Base-by-base conservation (phyloP, 2,329 filamentous ascomycete species). In the Amphichorda felina region DNA sequence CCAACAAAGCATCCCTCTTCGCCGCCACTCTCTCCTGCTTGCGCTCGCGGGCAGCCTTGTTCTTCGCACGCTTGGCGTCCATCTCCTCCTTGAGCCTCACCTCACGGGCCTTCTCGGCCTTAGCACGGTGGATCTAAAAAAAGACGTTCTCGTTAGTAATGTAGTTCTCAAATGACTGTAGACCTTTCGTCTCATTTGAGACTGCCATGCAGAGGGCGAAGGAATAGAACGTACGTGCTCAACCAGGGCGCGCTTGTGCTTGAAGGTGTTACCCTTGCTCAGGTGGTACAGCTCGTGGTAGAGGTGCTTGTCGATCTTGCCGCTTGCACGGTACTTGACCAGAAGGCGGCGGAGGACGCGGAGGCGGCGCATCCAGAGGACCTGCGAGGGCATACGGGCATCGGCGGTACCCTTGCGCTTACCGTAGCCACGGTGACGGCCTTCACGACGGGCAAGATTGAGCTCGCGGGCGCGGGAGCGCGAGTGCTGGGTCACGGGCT, bases 211-310 rank as follows among this genome's bases (percentile, higher is more conserved):
- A n/a, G n/a, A n/a, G n/a, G n/a, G n/a, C n/a, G n/a, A n/a, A n/a
- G 57, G 21, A 36, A 36, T 24, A 13, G 10, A 33, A 86, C 91
- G 62, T 93, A 98, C 91, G 76, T 98, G 91, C 80, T 98, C 91
- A 65, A 98, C 87, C 58, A 98, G 82, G 61, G 88, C 91, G 72
- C 91, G 83, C 88, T 96, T 98, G 86, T 98, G 91, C 88, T 98
- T 98, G 84, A 98, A 98, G 67, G 91, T 89, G 82, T 98, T 98
- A 93, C 91, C 93, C 88, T 98, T 98, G 82, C 84, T 91, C 65
- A 94, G 75, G 71, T 95, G 91, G 80, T 98, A 98, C 54, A 98
- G 86, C 75, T 96, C 88, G 80, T 98, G 91, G 81, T 98, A 98
- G 45, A 98, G 87, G 79, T 98, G 91, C 82, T 98, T 98, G 76